phyloP scores from a whole-genome alignment of 805 yeast genomes.

The Starmerella apis region DNA sequence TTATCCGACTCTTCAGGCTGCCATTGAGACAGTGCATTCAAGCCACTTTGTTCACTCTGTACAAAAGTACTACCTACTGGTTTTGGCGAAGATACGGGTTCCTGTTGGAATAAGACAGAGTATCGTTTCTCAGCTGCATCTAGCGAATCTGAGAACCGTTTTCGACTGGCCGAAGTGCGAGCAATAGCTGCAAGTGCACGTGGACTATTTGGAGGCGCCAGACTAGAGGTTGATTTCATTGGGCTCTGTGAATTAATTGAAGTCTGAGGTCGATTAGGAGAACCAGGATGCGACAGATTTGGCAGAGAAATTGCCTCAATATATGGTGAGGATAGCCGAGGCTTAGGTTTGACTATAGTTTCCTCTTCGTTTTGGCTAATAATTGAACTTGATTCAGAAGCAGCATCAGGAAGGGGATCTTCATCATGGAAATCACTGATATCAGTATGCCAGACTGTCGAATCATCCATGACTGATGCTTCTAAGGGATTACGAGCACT shows the following conservation, averaged over 20 bases:
- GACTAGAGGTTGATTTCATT: not conserved
- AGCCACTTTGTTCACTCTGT: not conserved
- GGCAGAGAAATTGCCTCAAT: not conserved
- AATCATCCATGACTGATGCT: not conserved
- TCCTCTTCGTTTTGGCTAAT: not conserved
- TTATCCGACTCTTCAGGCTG: not conserved
- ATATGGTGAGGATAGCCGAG: not conserved
- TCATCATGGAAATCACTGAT: not conserved
- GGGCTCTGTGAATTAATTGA: not conserved
- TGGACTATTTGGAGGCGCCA: constrained; percentile 6
- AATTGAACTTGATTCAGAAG: not conserved
- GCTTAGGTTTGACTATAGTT: not conserved
- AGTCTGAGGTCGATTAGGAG: not conserved
- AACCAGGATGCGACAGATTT: not conserved
- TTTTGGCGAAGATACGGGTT: not conserved
- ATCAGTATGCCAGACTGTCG: not conserved
- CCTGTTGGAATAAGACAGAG: not conserved
- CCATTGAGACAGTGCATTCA: not conserved
- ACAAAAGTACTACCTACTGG: not conserved
- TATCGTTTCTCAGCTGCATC: not conserved
- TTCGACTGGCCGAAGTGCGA: not conserved
- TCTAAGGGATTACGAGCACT: not conserved
- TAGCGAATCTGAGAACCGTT: not conserved
- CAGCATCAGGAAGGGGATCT: not conserved
- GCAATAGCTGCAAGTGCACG: constrained; percentile 7